Evolutionary conservation across 1,139 yeast species (phyloP).

Genomic region (Neolecta irregularis): DNA sequence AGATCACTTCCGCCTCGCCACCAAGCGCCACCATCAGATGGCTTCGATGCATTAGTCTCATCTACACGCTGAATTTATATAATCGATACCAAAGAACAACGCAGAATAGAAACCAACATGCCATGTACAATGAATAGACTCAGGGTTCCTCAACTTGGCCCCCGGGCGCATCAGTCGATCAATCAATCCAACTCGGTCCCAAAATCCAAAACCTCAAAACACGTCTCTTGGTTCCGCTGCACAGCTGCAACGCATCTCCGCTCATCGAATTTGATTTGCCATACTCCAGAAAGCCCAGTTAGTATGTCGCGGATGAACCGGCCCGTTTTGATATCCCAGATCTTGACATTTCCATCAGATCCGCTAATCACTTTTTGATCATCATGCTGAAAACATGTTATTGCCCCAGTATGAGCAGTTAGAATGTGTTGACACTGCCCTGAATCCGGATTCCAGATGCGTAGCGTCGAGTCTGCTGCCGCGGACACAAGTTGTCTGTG

Average conservation of each 20-base stretch:
- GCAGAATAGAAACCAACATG: too few species aligned
- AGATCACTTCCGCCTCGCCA: too few species aligned
- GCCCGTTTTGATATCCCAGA: slow-evolving; percentile 75
- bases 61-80: too few species aligned
- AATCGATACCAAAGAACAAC: too few species aligned
- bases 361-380: slow-evolving; percentile 78
- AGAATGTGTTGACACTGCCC: slow-evolving; percentile 57
- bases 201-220: slow-evolving; percentile 74
- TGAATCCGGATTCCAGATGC: slow-evolving; percentile 81
- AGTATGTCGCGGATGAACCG: slow-evolving; percentile 58
- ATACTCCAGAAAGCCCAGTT: slow-evolving; percentile 63
- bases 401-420: slow-evolving; percentile 76
- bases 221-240: slow-evolving; percentile 52
- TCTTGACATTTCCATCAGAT: slow-evolving; percentile 63
- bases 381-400: slow-evolving; percentile 86
- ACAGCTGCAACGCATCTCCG: slow-evolving; percentile 86
- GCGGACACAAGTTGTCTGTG: slow-evolving; percentile 79
- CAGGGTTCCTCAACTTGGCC: too few species aligned
- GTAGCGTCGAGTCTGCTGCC: slow-evolving; percentile 82
- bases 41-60: too few species aligned
- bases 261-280: slow-evolving; percentile 87
- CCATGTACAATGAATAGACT: too few species aligned
- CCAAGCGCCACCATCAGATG: too few species aligned
- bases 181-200: slow-evolving; percentile 20
- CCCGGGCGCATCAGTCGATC: too few species aligned